A percentile compares a stretch with the other conserved stretches of the same genome.
Evolutionary conservation across 345 rosid genomes (phyloP).

Genomic region (Laguncularia racemosa): DNA sequence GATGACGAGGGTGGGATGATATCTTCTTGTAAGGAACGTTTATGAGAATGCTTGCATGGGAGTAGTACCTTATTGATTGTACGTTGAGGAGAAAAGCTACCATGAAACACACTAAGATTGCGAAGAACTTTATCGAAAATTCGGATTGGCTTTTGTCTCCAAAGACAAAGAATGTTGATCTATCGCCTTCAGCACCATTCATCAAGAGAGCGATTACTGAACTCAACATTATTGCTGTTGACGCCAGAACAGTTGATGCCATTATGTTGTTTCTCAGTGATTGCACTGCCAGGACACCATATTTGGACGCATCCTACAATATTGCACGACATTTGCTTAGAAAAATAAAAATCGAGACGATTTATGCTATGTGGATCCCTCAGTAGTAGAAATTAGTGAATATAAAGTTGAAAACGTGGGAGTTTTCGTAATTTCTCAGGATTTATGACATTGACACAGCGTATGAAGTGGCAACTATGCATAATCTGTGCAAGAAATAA

Average conservation of each 20-base stretch:
- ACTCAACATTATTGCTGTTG: slow-evolving; percentile 77
- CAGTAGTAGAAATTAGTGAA: no score
- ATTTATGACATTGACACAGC: no score
- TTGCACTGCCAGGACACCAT: slow-evolving; percentile 87
- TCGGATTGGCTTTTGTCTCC: slow-evolving; percentile 53
- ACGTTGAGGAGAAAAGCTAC: slow-evolving; percentile 59
- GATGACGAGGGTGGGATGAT: slow-evolving; percentile 18
- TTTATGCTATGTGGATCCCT: no score
- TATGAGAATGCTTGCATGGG: slow-evolving; percentile 70
- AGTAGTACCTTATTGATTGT: slow-evolving; percentile 77
- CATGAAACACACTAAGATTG: slow-evolving; percentile 56
- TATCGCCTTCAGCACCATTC: slow-evolving; percentile 23
- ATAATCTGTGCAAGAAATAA: no score
- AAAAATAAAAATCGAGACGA: no score
- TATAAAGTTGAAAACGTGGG: no score
- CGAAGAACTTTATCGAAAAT: slow-evolving; percentile 60
- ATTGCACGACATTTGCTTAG: no score
- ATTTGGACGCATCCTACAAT: slow-evolving; percentile 52
- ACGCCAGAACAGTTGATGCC: slow-evolving; percentile 88
- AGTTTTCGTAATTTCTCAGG: no score
- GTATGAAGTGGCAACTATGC: no score
- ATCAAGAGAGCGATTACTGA: slow-evolving; percentile 68
- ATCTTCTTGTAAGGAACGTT: slow-evolving; percentile 63
- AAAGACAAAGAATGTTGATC: slow-evolving; percentile 25
- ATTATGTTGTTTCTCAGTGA: slow-evolving; percentile 84